Percentiles rank a stretch among this genome's conserved stretches.
phyloP scores from a whole-genome alignment of 805 yeast genomes.

The Diddensiella transvaalensis region DNA sequence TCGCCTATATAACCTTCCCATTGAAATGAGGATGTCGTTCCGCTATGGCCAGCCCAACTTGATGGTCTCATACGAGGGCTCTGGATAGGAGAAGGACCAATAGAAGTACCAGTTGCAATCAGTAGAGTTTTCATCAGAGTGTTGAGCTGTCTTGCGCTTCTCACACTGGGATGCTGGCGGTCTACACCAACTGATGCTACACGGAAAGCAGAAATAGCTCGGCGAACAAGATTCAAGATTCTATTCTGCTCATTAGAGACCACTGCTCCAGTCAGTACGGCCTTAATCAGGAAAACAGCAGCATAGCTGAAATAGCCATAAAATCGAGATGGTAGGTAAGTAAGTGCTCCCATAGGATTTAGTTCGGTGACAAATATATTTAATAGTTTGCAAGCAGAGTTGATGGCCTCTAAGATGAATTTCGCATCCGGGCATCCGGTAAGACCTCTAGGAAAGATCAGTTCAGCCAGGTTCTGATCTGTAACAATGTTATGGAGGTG shows the following conservation, averaged over 20 bases:
- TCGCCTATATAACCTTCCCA: not conserved
- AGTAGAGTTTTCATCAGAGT: slow-evolving; percentile 7
- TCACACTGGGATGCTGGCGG: slow-evolving; percentile 6
- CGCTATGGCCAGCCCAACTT: not conserved
- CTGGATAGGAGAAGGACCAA: not conserved
- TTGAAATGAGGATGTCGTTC: not conserved
- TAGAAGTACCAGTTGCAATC: not conserved
- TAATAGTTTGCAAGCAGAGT: slow-evolving; percentile 20
- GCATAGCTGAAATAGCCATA: slow-evolving; percentile 23
- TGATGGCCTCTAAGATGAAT: slow-evolving; percentile 22
- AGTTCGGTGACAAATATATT: slow-evolving; percentile 18
- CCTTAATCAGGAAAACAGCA: slow-evolving; percentile 24
- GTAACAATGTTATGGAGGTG: not conserved
- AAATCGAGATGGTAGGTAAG: slow-evolving; percentile 23
- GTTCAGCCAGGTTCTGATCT: not conserved
- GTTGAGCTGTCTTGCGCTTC: slow-evolving; percentile 6
- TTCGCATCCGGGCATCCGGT: slow-evolving; percentile 23
- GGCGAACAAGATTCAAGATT: slow-evolving; percentile 2
- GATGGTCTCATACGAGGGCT: not conserved
- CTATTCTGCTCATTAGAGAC: not conserved
- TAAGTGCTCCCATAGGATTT: slow-evolving; percentile 21
- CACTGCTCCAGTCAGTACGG: slow-evolving; percentile 24
- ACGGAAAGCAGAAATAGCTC: slow-evolving; percentile 2
- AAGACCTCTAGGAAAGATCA: slow-evolving; percentile 23
- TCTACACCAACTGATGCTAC: not conserved